Evolutionary conservation across 768 basidiomycete genomes (phyloP), one percentile per base, ranked within the genome.

Genomic region (Agrocybe praecox): DNA sequence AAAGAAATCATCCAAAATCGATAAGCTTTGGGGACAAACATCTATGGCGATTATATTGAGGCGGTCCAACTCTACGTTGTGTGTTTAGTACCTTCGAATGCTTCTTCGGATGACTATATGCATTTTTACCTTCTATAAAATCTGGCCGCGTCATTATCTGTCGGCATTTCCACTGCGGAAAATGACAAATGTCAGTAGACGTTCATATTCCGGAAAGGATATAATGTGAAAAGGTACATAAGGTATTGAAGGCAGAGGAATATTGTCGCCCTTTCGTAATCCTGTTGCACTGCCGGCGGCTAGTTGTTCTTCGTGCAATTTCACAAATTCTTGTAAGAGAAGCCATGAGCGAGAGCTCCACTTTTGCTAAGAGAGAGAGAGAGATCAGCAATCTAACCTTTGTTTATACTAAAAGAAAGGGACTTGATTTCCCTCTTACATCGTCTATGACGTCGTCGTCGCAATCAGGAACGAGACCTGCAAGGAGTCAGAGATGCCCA

Each of bases 371-470:
- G 47, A n/a, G 12, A 40, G 5, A 14, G 14, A 6, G 4, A 21
- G 45, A 40, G 11, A 14, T 14, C 7, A 15, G 15, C 12, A 3
- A 46, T 32, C 58, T 12, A 45, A 17, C 22, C 24, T 45, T 54
- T 59, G 49, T n/a, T 36, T 43, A 32, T 46, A 14, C 6, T 14
- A 40, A 6, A 4, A 29, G 4, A 29, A 5, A 29, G 26, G 26
- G 9, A 29, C n/a, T n/a, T n/a, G n/a, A 34, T 34, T 34, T 34
- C 15, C 33, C 33, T 34, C 76, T 60, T 62, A 90, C 90, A 78
- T 94, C 94, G 69, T 94, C 93, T 92, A 91, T 92, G 55, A 91
- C 85, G 65, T 91, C 89, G 72, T 92, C 90, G 69, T 94, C 92
- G 65, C 85, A 87, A 65, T 92, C 92, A 9, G 83, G 82, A 56